These are phyloP conservation scores for Sequoia sempervirens DNA, from an alignment of 75 land plant genomes.

Conservation along the genomic window DNA sequence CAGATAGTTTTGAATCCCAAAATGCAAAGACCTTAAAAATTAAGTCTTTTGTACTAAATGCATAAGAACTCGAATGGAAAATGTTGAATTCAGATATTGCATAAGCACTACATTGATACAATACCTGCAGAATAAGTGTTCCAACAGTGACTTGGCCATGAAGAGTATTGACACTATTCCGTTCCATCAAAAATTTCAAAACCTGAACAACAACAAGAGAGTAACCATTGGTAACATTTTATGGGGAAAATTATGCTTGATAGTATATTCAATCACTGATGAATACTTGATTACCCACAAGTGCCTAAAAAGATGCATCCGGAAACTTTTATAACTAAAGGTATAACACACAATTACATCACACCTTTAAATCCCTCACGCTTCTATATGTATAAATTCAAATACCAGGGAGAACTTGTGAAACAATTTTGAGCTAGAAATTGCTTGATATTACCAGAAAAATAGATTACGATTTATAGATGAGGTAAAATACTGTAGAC, in stretches of 20 bases:
- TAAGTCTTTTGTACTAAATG: background rate
- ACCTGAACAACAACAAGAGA: constrained; percentile 48
- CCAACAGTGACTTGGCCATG: constrained; percentile 99
- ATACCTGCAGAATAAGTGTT: constrained; percentile 94
- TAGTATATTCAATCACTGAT: background rate
- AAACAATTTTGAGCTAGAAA: no score
- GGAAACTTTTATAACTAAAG: background rate
- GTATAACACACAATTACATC: background rate
- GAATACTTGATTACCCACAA: background rate
- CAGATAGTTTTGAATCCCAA: background rate
- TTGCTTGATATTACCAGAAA: no score
- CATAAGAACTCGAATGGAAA: background rate
- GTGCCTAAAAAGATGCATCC: background rate
- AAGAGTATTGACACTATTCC: constrained; percentile 76
- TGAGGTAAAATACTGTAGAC: no score
- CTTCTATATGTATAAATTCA: background rate
- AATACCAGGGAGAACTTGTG: background rate
- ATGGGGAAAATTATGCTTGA: background rate
- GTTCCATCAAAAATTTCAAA: constrained; percentile 95
- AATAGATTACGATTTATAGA: no score
- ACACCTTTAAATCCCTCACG: background rate
- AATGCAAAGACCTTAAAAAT: background rate
- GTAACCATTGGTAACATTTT: background rate
- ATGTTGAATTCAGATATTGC: background rate
- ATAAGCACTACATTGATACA: background rate